These are phyloP conservation scores for Colletotrichum incanum DNA, from an alignment of 2,329 filamentous ascomycete species.

Conservation along the genomic window DNA sequence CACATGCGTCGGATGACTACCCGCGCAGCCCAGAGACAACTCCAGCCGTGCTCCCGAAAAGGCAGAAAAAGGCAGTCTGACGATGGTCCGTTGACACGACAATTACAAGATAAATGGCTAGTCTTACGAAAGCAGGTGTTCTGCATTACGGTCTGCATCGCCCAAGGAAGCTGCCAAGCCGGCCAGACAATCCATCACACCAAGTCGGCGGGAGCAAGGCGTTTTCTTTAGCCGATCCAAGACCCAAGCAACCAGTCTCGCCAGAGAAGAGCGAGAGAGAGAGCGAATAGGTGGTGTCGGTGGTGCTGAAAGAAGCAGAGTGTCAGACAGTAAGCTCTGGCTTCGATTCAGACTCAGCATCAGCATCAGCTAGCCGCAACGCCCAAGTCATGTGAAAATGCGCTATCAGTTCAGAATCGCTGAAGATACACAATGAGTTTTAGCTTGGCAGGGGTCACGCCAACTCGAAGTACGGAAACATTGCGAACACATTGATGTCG, in stretches of 20 bases:
- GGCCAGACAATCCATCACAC: conserved; percentile 18
- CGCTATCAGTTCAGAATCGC: not conserved
- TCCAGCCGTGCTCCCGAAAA: not conserved
- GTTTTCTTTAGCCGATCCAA: conserved; percentile 23
- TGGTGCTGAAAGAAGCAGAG: not conserved
- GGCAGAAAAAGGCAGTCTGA: conserved; percentile 7
- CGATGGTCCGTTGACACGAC: conserved; percentile 8
- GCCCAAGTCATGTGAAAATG: not conserved
- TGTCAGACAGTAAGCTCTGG: not conserved
- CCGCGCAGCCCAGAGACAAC: not conserved
- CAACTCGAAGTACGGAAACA: conserved; percentile 10
- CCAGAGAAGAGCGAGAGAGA: not conserved
- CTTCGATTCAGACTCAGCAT: conserved; percentile 17
- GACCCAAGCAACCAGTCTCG: not conserved
- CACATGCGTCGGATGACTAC: conserved; percentile 20
- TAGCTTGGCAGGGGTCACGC: not conserved
- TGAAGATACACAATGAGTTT: not conserved
- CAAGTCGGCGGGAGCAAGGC: conserved; percentile 14
- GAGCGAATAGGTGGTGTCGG: not conserved
- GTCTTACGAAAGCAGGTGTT: conserved; percentile 24
- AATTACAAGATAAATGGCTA: conserved; percentile 3
- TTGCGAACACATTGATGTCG: conserved; percentile 4
- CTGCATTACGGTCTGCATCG: conserved; percentile 2
- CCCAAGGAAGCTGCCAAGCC: conserved; percentile 23
- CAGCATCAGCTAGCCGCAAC: conserved; percentile 19